A percentile compares a stretch with the other conserved stretches of the same genome.
Evolutionary conservation across 192 early-diverging fungal species (phyloP).

Genomic region (Entomortierella beljakovae): DNA sequence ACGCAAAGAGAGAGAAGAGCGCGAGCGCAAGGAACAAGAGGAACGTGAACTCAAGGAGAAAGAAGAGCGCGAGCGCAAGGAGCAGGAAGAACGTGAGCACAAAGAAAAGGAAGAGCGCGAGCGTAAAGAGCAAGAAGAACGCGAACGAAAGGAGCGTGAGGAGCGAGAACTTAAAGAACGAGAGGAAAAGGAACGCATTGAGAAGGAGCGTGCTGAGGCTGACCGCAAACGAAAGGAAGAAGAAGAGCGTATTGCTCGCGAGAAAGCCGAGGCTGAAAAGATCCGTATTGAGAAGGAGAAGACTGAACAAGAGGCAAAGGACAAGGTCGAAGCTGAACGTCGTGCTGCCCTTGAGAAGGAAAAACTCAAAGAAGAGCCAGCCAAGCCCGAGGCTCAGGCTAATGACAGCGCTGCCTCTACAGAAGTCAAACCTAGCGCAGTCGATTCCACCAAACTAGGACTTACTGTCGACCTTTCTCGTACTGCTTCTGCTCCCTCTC

Average conservation of each 20-base stretch:
- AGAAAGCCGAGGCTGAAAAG: conserved; percentile 50
- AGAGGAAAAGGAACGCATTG: conserved; percentile 47
- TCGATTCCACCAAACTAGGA: conserved; percentile 33
- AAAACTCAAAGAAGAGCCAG: conserved; percentile 39
- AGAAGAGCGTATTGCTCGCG: conserved; percentile 43
- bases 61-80: conserved; percentile 17
- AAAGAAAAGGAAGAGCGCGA: conserved; percentile 44
- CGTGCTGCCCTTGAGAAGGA: conserved; percentile 39
- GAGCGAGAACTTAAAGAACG: too few species aligned
- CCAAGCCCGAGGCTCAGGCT: conserved; percentile 32
- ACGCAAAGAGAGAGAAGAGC: conserved; percentile 39
- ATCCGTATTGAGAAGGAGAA: conserved; percentile 32
- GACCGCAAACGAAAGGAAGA: conserved; percentile 51
- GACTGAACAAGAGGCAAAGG: conserved; percentile 34
- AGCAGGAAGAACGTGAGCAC: conserved; percentile 53
- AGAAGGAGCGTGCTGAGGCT: conserved; percentile 43
- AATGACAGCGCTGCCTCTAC: conserved; percentile 29
- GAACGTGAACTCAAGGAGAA: conserved; percentile 29
- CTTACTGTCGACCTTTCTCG: conserved; percentile 55
- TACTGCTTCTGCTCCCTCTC: conserved; percentile 55
- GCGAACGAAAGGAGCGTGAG: too few species aligned
- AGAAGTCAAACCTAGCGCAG: conserved; percentile 39
- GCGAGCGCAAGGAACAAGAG: conserved; percentile 48
- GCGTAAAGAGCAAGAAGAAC: conserved; percentile 51
- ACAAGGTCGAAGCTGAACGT: conserved; percentile 39